These are phyloP conservation scores for Trichocomaceae sp. DNA, from an alignment of 2,329 filamentous ascomycete genomes.

Conservation along the genomic window DNA sequence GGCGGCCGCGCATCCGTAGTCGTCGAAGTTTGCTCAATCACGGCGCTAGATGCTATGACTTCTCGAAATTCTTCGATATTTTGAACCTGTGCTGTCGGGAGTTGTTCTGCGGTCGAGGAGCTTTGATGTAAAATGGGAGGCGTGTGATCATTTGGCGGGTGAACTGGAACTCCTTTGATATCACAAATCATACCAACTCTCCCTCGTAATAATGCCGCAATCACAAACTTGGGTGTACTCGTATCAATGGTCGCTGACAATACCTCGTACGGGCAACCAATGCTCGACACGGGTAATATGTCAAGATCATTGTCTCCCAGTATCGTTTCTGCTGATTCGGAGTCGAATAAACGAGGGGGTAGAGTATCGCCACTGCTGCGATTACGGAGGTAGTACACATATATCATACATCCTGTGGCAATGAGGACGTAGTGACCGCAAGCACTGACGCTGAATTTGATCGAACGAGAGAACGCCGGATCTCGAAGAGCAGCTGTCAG, in stretches of 20 bases:
- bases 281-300: constrained; percentile 44
- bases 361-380: constrained; percentile 12
- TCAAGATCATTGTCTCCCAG: constrained; percentile 25
- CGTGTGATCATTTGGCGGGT: constrained; percentile 15
- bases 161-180: constrained; percentile 26
- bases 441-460: constrained; percentile 49
- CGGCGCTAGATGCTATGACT: constrained; percentile 12
- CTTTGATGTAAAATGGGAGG: constrained; percentile 3
- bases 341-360: constrained; percentile 1
- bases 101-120: constrained; percentile 3
- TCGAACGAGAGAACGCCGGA: constrained; percentile 14
- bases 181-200: constrained; percentile 58
- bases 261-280: constrained; percentile 53
- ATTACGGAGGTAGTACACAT: constrained; percentile 47
- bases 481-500: constrained; percentile 22
- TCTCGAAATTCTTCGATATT: constrained; percentile 12
- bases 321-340: constrained; percentile 15
- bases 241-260: constrained; percentile 59
- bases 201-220: constrained; percentile 55
- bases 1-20: constrained; percentile 13
- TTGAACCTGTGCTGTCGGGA: not conserved
- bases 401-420: constrained; percentile 48
- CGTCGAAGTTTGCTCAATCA: constrained; percentile 2
- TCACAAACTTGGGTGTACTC: constrained; percentile 47
- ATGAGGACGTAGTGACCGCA: constrained; percentile 55